Evolutionary conservation across 1,284 basidiomycete species (phyloP).

Genomic region (Ustilago hordei): DNA sequence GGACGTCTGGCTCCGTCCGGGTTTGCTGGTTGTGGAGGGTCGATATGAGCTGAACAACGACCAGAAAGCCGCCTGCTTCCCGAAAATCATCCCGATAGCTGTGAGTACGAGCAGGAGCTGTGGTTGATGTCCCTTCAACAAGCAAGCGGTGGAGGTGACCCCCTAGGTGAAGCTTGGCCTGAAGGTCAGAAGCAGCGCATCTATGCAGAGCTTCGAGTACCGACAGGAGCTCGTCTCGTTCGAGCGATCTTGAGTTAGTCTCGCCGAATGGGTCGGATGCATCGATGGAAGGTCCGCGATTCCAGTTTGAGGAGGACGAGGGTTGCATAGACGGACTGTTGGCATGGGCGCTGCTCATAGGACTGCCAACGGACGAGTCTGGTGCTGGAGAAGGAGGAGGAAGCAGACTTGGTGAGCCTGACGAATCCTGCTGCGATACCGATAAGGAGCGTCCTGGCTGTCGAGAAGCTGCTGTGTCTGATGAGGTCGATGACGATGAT

Average conservation of each 20-base stretch:
- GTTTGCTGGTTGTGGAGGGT: conserved; percentile 32
- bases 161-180: conserved; percentile 51
- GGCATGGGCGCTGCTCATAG: conserved; percentile 30
- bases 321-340: conserved; percentile 22
- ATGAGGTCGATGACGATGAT: background rate
- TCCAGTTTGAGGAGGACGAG: conserved; percentile 17
- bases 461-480: background rate
- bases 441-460: background rate
- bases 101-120: conserved; percentile 19
- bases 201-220: conserved; percentile 45
- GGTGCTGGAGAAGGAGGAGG: conserved; percentile 24
- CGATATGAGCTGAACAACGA: conserved; percentile 59
- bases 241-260: conserved; percentile 9
- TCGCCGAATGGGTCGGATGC: conserved; percentile 19
- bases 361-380: conserved; percentile 34
- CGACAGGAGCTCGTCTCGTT: conserved; percentile 46
- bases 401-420: conserved; percentile 12
- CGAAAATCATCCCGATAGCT: conserved; percentile 54
- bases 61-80: conserved; percentile 59
- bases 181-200: conserved; percentile 33
- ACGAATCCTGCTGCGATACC: background rate
- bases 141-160: conserved; percentile 56
- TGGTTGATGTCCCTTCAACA: conserved; percentile 27
- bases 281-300: background rate
- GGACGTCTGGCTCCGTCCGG: conserved; percentile 3